Evolutionary conservation across 495 filamentous ascomycete genomes (phyloP).

Genomic region (Lasiosphaeria miniovina): DNA sequence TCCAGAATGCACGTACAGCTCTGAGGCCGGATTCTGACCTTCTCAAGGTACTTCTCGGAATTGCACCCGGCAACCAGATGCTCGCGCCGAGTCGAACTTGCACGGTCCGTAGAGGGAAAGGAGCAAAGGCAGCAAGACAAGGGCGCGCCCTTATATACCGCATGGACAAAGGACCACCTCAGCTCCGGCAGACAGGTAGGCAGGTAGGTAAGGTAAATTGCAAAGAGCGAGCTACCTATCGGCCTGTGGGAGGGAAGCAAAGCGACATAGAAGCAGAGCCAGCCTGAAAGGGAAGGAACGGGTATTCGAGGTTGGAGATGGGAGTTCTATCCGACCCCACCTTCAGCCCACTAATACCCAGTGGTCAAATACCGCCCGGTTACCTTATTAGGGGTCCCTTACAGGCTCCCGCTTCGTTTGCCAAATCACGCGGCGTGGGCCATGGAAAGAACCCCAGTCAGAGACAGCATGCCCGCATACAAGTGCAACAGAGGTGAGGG

Average conservation of each 20-base stretch:
- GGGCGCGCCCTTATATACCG: slow-evolving; percentile 27
- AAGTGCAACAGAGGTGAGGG: neutral
- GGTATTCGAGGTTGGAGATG: slow-evolving; percentile 16
- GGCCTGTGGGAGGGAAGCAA: too few species aligned
- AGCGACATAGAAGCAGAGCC: too few species aligned
- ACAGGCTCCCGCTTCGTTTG: too few species aligned
- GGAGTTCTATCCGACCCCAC: slow-evolving; percentile 6
- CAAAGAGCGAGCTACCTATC: neutral
- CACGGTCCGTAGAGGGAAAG: slow-evolving; percentile 11
- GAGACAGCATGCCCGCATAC: neutral
- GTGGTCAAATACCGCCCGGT: neutral
- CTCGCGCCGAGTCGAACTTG: slow-evolving; percentile 1
- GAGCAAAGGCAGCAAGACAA: slow-evolving; percentile 16
- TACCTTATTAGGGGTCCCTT: too few species aligned
- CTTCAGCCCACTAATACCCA: neutral
- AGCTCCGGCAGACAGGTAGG: neutral
- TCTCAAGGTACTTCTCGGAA: neutral
- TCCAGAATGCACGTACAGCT: too few species aligned
- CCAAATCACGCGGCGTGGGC: too few species aligned
- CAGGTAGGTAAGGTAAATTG: neutral
- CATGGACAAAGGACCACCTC: slow-evolving; percentile 14
- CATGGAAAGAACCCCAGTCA: too few species aligned
- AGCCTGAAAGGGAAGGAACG: slow-evolving; percentile 4
- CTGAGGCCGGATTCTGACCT: too few species aligned
- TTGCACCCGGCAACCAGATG: slow-evolving; percentile 1